Percentiles rank a stretch among this genome's conserved stretches.
Evolutionary conservation across 305 asterid genomes (phyloP).

Genomic region (Solanum hybrid): DNA sequence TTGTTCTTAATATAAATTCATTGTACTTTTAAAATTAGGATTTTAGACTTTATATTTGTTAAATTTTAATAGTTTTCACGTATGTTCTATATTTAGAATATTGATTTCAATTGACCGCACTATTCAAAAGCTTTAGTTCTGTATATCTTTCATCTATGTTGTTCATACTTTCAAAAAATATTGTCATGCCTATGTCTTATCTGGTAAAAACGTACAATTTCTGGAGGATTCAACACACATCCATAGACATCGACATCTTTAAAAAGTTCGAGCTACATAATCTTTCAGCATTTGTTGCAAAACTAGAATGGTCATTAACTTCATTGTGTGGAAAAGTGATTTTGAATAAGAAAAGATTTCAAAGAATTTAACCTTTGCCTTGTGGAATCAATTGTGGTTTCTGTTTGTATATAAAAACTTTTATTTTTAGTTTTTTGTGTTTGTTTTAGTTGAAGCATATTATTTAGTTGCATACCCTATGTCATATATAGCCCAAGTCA

Average conservation of each 20-base stretch:
- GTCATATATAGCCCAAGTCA: not conserved
- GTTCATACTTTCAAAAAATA: not conserved
- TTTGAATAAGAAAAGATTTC: not conserved
- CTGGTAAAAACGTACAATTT: not conserved
- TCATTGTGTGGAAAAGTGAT: not conserved
- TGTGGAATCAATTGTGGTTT: not conserved
- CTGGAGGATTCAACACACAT: not conserved
- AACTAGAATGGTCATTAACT: not conserved
- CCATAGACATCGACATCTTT: not conserved
- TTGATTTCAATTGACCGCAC: no score
- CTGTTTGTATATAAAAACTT: not conserved
- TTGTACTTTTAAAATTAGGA: no score
- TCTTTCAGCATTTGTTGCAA: not conserved
- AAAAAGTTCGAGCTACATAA: not conserved
- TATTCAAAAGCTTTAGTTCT: no score
- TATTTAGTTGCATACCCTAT: not conserved
- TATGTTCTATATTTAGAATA: no score
- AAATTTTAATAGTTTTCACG: no score
- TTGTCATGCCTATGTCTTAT: not conserved
- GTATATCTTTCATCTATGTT: not conserved
- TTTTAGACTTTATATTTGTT: no score
- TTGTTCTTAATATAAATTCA: no score
- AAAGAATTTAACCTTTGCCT: not conserved
- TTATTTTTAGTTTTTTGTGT: not conserved
- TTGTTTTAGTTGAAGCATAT: not conserved